Evolutionary conservation across 2,329 filamentous ascomycete species (phyloP).

Genomic region (Leptographium radiaticola): DNA sequence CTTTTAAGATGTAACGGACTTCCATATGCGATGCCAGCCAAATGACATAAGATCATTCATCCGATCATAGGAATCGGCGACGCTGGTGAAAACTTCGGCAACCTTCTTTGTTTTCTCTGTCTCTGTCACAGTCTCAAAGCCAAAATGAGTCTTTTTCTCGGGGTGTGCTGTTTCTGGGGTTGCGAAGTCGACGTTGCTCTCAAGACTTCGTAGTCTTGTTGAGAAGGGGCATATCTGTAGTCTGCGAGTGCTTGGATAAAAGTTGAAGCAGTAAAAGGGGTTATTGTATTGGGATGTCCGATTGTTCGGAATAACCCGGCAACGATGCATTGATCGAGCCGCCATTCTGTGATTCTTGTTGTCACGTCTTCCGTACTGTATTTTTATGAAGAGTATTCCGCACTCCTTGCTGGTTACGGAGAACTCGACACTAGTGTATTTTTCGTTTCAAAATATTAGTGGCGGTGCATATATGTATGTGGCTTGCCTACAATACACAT

Average conservation of each 20-base stretch:
- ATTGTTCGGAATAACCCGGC: background rate
- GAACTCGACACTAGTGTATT: background rate
- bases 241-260: background rate
- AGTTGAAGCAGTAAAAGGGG: too few species aligned
- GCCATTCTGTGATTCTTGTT: background rate
- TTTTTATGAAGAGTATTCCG: too few species aligned
- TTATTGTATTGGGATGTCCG: too few species aligned
- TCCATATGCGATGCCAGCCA: slow-evolving; percentile 94
- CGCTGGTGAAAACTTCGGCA: slow-evolving; percentile 83
- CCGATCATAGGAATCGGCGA: slow-evolving; percentile 85
- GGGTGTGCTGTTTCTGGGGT: too few species aligned
- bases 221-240: background rate
- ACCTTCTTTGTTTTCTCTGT: slow-evolving; percentile 61
- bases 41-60: slow-evolving; percentile 99
- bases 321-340: background rate
- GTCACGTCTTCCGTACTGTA: too few species aligned
- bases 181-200: too few species aligned
- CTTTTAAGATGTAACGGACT: slow-evolving; percentile 27
- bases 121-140: slow-evolving; percentile 74
- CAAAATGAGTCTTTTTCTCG: slow-evolving; percentile 61
- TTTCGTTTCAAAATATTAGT: background rate
- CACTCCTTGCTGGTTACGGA: too few species aligned
- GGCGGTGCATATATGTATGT: background rate
- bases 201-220: background rate
- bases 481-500: too few species aligned